Evolutionary conservation across 345 rosid species (phyloP), one percentile per base, ranked within the genome.

Genomic region (Populus simonii): DNA sequence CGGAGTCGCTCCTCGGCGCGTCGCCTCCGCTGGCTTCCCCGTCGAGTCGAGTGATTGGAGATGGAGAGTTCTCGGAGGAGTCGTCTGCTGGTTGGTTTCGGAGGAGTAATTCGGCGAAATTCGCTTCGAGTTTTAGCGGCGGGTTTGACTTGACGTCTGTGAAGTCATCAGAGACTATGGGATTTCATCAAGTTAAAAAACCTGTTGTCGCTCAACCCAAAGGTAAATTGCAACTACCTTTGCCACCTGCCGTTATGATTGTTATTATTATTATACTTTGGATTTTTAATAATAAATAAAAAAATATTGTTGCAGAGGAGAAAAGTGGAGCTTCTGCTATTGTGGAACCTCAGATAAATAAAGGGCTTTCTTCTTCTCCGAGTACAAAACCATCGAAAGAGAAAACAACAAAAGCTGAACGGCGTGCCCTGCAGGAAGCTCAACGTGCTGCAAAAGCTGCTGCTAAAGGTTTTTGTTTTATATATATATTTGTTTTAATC

Each of bases 101-200:
- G 39, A 66, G 91, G 78, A 88, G 86, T 63, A 84, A 87, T 81
- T 90, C 93, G 10, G 81, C 82, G 20, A 92, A 92, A 51, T 72
- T 89, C 47, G 89, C 93, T 0, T 83, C 94, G 22, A 94, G 96
- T 72, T 87, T 92, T 1, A 77, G 89, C 47, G 93, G 98, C 13
- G 89, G 91, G 3, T 91, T 94, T 38, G 89, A 93, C 81, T 89
- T 94, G 87, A 89, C 94, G 31, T 53, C 90, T 29, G 27, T 84
- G 15, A 83, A 27, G 33, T 75, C 79, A 74, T 69, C 83, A 0
- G 84, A 49, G 53, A 82, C 49, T 18, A 20, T 68, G 39, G 66
- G 67, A 1, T 61, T 29, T 13, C 36, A 73, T 29, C 74, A 82
- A 41, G 82, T 2, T 68, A 70, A 70, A 29, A 80, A 71, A 76